A percentile compares a stretch with the other conserved stretches of the same genome.
These are phyloP conservation scores for Cyberlindnera sargentensis DNA, from an alignment of 805 yeast genomes.

Conservation along the genomic window DNA sequence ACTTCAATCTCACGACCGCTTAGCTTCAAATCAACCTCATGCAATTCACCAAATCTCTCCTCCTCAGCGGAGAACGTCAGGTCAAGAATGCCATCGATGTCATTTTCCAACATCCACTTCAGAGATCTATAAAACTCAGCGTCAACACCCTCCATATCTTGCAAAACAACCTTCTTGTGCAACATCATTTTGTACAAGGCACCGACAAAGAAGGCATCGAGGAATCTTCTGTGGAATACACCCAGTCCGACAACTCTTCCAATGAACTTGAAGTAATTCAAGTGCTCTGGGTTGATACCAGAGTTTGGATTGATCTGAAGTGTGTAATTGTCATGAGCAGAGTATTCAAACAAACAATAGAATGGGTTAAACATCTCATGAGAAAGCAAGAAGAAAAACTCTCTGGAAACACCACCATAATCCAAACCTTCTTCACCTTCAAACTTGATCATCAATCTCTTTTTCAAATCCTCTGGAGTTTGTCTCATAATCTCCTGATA, in stretches of 20 bases:
- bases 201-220: slow-evolving; percentile 97
- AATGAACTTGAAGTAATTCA: slow-evolving; percentile 94
- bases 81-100: slow-evolving; percentile 80
- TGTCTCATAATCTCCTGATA: slow-evolving; percentile 99
- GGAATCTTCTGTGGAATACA: slow-evolving; percentile 94
- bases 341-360: slow-evolving; percentile 93
- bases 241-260: slow-evolving; percentile 98
- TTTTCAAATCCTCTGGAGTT: slow-evolving; percentile 96
- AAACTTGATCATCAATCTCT: slow-evolving; percentile 94
- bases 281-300: slow-evolving; percentile 94
- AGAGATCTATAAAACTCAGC: slow-evolving; percentile 92
- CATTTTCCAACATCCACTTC: slow-evolving; percentile 94
- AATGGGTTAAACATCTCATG: slow-evolving; percentile 99
- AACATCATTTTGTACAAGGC: slow-evolving; percentile 98
- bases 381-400: slow-evolving; percentile 90
- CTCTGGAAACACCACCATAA: slow-evolving; percentile 99
- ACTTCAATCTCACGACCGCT: slow-evolving; percentile 87
- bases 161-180: slow-evolving; percentile 87
- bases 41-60: slow-evolving; percentile 91
- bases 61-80: slow-evolving; percentile 86
- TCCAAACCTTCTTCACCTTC: slow-evolving; percentile 99
- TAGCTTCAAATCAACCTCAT: slow-evolving; percentile 83
- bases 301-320: slow-evolving; percentile 97
- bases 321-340: slow-evolving; percentile 97
- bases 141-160: slow-evolving; percentile 98